These are phyloP conservation scores for Saururus chinensis DNA, from an alignment of 164 flowering plant species.

Conservation along the genomic window DNA sequence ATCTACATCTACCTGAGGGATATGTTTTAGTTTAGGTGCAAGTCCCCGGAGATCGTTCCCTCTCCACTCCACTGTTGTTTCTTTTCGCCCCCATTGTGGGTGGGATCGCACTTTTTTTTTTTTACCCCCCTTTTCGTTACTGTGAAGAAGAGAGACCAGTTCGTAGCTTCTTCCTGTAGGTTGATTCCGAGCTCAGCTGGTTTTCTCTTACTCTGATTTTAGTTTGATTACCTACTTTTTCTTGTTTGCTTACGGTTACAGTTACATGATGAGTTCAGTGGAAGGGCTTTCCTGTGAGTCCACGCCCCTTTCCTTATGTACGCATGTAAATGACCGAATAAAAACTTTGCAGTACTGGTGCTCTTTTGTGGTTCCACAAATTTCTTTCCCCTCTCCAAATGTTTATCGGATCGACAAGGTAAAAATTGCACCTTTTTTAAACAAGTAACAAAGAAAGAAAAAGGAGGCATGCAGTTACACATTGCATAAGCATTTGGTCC, in stretches of 20 bases:
- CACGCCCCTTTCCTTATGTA: too few relatives aligned
- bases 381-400: too few relatives aligned
- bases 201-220: constrained; percentile 8
- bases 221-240: not conserved
- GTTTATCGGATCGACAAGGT: too few relatives aligned
- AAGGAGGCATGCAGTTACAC: too few relatives aligned
- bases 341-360: too few relatives aligned
- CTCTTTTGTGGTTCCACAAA: too few relatives aligned
- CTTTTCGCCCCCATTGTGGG: not conserved
- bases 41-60: constrained; percentile 23
- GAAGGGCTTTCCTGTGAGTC: too few relatives aligned
- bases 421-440: too few relatives aligned
- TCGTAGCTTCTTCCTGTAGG: constrained; percentile 21
- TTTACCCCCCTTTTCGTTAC: not conserved
- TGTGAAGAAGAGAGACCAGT: constrained; percentile 9
- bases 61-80: not conserved
- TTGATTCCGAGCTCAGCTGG: constrained; percentile 23
- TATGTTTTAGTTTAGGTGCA: constrained; percentile 5
- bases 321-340: too few relatives aligned
- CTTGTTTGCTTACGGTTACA: not conserved
- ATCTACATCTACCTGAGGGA: constrained; percentile 22
- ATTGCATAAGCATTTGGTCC: too few relatives aligned
- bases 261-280: too few relatives aligned
- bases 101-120: not conserved
- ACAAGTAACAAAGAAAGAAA: too few relatives aligned